Conservation (phyloP, 2,329 filamentous ascomycete genomes). For the Clathrospora elynae region DNA sequence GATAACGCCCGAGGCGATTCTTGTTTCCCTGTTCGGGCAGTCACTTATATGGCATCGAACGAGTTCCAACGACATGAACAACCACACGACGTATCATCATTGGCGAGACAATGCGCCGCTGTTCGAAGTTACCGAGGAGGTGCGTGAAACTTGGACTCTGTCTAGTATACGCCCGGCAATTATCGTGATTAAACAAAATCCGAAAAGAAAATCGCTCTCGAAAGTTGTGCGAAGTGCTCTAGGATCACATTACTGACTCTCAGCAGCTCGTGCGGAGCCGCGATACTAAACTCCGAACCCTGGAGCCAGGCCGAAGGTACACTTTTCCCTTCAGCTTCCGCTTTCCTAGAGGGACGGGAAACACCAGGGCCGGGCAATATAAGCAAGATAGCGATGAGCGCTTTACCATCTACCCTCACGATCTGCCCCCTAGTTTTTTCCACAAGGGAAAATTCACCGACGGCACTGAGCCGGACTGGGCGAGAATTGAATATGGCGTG, state of each 20-base stretch:
- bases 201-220: no score
- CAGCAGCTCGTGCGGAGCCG: neutral
- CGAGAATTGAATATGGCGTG: slow-evolving; percentile 28
- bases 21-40: slow-evolving; percentile 30
- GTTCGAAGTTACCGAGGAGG: slow-evolving; percentile 23
- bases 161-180: no score
- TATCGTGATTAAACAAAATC: no score
- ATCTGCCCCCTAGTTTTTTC: slow-evolving; percentile 32
- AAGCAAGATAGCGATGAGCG: slow-evolving; percentile 16
- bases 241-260: slow-evolving; percentile 4
- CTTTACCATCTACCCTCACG: slow-evolving; percentile 24
- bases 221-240: no score
- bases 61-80: neutral
- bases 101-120: slow-evolving; percentile 32
- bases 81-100: slow-evolving; percentile 21
- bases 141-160: no score
- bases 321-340: slow-evolving; percentile 29
- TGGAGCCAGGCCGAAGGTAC: slow-evolving; percentile 20
- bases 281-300: neutral
- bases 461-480: slow-evolving; percentile 18
- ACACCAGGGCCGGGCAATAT: slow-evolving; percentile 24
- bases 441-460: neutral
- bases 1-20: slow-evolving; percentile 24
- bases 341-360: slow-evolving; percentile 24
- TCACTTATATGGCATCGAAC: slow-evolving; percentile 27